A percentile compares a stretch with the other conserved stretches of the same genome.
Evolutionary conservation across 768 basidiomycete species (phyloP).

Genomic region (Suillus alpinus): DNA sequence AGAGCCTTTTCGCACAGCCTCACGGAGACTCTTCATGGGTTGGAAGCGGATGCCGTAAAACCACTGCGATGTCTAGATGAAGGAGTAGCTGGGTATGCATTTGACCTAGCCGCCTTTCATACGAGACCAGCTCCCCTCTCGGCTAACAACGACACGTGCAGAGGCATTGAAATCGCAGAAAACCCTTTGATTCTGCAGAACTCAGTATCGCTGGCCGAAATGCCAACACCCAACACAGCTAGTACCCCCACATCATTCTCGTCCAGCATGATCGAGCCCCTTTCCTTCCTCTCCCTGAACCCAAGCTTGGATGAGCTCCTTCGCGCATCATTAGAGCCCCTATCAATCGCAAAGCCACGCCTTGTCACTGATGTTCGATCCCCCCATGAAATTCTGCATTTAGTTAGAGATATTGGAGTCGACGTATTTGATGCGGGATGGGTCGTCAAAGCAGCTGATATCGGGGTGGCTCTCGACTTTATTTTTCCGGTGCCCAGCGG

Average conservation of each 20-base stretch:
- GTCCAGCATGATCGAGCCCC: not conserved
- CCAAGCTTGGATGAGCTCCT: slow-evolving; percentile 42
- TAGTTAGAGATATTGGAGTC: slow-evolving; percentile 62
- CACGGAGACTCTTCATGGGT: slow-evolving; percentile 51
- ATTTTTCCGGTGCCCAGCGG: slow-evolving; percentile 50
- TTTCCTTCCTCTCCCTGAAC: not conserved
- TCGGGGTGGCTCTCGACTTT: slow-evolving; percentile 80
- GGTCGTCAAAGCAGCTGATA: slow-evolving; percentile 63
- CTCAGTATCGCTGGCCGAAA: slow-evolving; percentile 8
- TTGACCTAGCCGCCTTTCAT: slow-evolving; percentile 59
- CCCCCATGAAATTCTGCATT: slow-evolving; percentile 73
- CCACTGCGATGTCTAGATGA: slow-evolving; percentile 62
- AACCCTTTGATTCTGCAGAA: slow-evolving; percentile 13
- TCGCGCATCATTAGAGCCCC: slow-evolving; percentile 52
- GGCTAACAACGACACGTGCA: too few relatives aligned
- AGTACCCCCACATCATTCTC: not conserved
- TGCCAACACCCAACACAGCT: slow-evolving; percentile 8
- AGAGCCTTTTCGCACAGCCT: slow-evolving; percentile 60
- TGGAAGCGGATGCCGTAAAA: slow-evolving; percentile 49
- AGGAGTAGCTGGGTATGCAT: slow-evolving; percentile 64
- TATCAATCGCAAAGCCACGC: slow-evolving; percentile 60
- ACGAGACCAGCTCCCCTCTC: slow-evolving; percentile 13
- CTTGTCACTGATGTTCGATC: slow-evolving; percentile 52
- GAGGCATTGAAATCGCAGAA: slow-evolving; percentile 7
- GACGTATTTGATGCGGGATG: slow-evolving; percentile 77